Percentiles rank a stretch among this genome's conserved stretches.
These are phyloP conservation scores for Leptodermis oblonga DNA, from an alignment of 257 asterid species.

Conservation along the genomic window DNA sequence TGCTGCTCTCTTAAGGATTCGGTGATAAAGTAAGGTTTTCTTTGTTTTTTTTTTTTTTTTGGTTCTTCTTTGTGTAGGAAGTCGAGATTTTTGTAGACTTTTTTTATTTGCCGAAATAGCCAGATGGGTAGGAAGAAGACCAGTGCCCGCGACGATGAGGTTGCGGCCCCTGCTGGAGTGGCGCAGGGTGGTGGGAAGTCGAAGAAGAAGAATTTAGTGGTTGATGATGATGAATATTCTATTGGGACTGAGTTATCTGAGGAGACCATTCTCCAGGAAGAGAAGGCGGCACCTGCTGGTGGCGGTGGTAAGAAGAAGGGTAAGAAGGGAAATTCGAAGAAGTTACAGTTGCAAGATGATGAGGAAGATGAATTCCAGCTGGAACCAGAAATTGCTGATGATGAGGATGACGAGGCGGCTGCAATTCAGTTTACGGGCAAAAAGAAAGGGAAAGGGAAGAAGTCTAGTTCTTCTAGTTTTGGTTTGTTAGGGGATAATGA, in stretches of 20 bases:
- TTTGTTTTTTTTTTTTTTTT: too few species aligned
- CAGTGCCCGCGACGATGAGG: constrained; percentile 48
- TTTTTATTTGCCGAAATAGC: constrained; percentile 33
- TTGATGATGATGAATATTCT: constrained; percentile 70
- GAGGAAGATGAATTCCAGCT: constrained; percentile 33
- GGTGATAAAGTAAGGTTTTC: neutral
- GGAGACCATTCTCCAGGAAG: constrained; percentile 51
- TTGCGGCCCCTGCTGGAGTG: constrained; percentile 28
- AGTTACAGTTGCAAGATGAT: constrained; percentile 28
- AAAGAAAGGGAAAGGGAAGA: constrained; percentile 64
- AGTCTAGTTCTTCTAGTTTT: constrained; percentile 46
- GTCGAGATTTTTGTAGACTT: neutral
- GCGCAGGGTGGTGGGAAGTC: constrained; percentile 53
- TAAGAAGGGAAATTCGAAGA: constrained; percentile 50
- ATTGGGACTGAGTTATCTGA: constrained; percentile 63
- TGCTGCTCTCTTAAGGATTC: constrained; percentile 2
- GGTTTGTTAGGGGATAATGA: constrained; percentile 55
- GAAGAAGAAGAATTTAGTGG: constrained; percentile 56
- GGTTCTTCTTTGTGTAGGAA: too few species aligned
- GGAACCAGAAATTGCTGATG: constrained; percentile 34
- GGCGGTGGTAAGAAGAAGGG: constrained; percentile 56
- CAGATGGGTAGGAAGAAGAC: constrained; percentile 86
- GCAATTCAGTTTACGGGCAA: constrained; percentile 45
- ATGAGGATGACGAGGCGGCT: constrained; percentile 44
- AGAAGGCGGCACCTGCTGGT: constrained; percentile 34